These are phyloP conservation scores for Yamadazyma triangularis DNA, from an alignment of 1,139 yeast species.

Conservation along the genomic window DNA sequence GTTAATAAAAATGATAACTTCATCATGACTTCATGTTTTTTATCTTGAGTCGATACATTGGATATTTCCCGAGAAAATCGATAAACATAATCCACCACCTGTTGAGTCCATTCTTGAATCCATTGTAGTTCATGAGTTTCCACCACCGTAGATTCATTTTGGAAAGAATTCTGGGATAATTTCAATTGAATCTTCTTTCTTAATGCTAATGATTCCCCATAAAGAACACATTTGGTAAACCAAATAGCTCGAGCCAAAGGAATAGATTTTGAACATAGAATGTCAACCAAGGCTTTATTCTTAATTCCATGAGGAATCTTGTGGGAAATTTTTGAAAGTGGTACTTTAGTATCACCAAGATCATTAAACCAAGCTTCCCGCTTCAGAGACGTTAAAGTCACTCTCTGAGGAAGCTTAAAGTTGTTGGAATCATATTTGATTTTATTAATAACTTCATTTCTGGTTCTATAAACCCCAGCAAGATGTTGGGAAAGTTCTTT, in stretches of 20 bases:
- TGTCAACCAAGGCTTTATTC: slow-evolving; percentile 68
- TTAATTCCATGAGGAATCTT: slow-evolving; percentile 92
- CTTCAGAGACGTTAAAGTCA: slow-evolving; percentile 82
- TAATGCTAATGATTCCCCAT: slow-evolving; percentile 71
- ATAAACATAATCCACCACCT: slow-evolving; percentile 57
- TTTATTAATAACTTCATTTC: slow-evolving; percentile 63
- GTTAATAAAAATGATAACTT: slow-evolving; percentile 57
- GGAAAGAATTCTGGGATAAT: slow-evolving; percentile 8
- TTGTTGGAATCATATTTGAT: slow-evolving; percentile 48
- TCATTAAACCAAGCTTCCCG: slow-evolving; percentile 82
- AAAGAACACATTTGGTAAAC: slow-evolving; percentile 84
- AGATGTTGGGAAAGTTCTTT: slow-evolving; percentile 46
- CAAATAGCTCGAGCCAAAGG: slow-evolving; percentile 82
- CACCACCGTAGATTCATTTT: slow-evolving; percentile 3
- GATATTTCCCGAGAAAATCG: slow-evolving; percentile 42
- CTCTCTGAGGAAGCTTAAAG: slow-evolving; percentile 79
- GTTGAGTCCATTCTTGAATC: slow-evolving; percentile 87
- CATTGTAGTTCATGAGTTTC: slow-evolving; percentile 48
- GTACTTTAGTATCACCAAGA: slow-evolving; percentile 61
- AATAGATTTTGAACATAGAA: slow-evolving; percentile 57
- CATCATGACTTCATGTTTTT: slow-evolving; percentile 43
- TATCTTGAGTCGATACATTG: slow-evolving; percentile 20
- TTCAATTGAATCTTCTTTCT: slow-evolving; percentile 42
- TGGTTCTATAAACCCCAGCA: slow-evolving; percentile 56
- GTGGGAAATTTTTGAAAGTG: slow-evolving; percentile 62